These are phyloP conservation scores for Sophora flavescens DNA, from an alignment of 306 rosid genomes.

Conservation along the genomic window DNA sequence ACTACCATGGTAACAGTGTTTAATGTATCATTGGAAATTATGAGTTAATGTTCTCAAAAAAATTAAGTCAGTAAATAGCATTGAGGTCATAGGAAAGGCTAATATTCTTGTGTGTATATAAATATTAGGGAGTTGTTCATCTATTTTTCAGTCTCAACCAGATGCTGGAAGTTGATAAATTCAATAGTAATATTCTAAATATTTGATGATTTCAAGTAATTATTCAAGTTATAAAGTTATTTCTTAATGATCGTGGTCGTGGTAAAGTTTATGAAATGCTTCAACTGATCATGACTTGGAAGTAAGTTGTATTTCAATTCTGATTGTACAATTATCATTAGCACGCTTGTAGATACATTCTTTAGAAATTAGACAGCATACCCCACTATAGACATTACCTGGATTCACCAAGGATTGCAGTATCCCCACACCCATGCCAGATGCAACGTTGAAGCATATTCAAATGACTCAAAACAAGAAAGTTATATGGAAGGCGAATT, in stretches of 20 bases:
- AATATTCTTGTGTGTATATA: no score
- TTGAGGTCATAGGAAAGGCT: no score
- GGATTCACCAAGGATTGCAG: slow-evolving; percentile 7
- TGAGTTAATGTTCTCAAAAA: no score
- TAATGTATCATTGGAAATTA: no score
- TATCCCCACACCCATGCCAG: slow-evolving; percentile 26
- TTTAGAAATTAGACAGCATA: not conserved
- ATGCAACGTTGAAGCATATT: slow-evolving; percentile 24
- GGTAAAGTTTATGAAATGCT: not conserved
- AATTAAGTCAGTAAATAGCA: no score
- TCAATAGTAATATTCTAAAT: not conserved
- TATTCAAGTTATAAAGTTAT: not conserved
- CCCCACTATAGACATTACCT: not conserved
- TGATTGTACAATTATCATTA: not conserved
- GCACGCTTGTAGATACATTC: not conserved
- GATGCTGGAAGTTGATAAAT: not conserved
- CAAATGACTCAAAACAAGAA: slow-evolving; percentile 25
- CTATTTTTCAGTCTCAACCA: not conserved
- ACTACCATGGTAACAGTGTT: no score
- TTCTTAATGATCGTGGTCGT: not conserved
- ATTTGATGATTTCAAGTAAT: not conserved
- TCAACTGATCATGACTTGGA: not conserved
- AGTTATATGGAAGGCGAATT: slow-evolving; percentile 23
- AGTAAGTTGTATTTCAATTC: not conserved
- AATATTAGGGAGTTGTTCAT: no score